A percentile compares a stretch with the other conserved stretches of the same genome.
Conservation (phyloP, 2,329 filamentous ascomycete genomes). For the Exophiala sideris region DNA sequence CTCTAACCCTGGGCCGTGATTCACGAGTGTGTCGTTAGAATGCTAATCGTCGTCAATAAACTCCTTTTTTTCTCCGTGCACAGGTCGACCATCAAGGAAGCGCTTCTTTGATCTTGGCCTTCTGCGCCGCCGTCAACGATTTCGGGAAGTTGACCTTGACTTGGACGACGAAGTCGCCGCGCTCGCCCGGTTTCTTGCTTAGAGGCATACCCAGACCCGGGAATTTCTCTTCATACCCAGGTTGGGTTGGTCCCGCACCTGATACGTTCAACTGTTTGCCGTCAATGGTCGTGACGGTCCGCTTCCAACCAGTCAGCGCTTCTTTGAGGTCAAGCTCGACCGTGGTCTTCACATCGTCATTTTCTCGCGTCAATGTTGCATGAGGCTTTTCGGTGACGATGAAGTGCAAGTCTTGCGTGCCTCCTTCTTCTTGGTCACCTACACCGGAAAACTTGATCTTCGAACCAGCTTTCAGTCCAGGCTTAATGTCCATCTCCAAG, state of each 20-base stretch:
- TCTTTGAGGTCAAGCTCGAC: slow-evolving; percentile 88
- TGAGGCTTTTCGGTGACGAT: slow-evolving; percentile 94
- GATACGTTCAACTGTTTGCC: slow-evolving; percentile 77
- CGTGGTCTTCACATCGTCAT: slow-evolving; percentile 77
- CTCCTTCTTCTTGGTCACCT: slow-evolving; percentile 96
- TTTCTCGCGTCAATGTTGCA: slow-evolving; percentile 76
- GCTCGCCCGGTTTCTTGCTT: slow-evolving; percentile 78
- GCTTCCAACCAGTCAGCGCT: slow-evolving; percentile 87
- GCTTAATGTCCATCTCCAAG: slow-evolving; percentile 91
- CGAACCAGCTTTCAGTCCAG: slow-evolving; percentile 90
- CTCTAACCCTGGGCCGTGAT: too few species aligned
- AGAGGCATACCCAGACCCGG: slow-evolving; percentile 91
- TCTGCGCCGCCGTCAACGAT: slow-evolving; percentile 71
- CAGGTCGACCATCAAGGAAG: slow-evolving; percentile 40
- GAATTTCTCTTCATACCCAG: slow-evolving; percentile 75
- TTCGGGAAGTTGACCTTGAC: slow-evolving; percentile 93
- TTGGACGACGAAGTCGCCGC: slow-evolving; percentile 83
- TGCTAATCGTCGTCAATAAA: neutral
- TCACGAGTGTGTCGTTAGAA: too few species aligned
- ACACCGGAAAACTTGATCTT: slow-evolving; percentile 98
- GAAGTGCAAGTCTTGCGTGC: slow-evolving; percentile 92
- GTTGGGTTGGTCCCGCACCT: slow-evolving; percentile 79
- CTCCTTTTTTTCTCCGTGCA: neutral
- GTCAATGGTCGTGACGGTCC: slow-evolving; percentile 90
- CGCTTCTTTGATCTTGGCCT: slow-evolving; percentile 75